Percentiles rank a stretch among this genome's conserved stretches.
Evolutionary conservation across 306 rosid genomes (phyloP).

Genomic region (Potentilla sterilis): DNA sequence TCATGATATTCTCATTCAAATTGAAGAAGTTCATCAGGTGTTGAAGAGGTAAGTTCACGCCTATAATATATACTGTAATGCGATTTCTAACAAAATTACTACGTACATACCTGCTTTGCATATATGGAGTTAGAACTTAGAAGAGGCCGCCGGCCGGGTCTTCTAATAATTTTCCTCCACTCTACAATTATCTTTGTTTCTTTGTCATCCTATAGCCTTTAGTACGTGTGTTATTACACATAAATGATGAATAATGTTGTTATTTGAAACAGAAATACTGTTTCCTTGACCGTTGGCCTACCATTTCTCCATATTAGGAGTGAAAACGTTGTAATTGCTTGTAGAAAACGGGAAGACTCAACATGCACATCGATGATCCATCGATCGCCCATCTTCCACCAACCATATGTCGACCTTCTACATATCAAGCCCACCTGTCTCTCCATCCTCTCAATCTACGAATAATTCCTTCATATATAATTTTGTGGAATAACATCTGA

Average conservation of each 20-base stretch:
- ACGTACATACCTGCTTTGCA: neutral
- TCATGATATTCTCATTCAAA: neutral
- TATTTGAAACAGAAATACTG: neutral
- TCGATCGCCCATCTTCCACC: constrained; percentile 8
- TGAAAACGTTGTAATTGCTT: constrained; percentile 40
- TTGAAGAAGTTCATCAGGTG: neutral
- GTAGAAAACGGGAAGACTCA: constrained; percentile 25
- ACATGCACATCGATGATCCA: constrained; percentile 1
- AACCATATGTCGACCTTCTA: neutral
- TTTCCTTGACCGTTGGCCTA: constrained; percentile 70
- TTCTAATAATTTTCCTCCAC: too few relatives aligned
- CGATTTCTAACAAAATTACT: neutral
- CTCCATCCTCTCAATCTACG: neutral
- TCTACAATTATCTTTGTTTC: too few relatives aligned
- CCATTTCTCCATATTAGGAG: constrained; percentile 31
- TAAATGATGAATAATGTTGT: neutral
- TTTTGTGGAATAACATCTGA: neutral
- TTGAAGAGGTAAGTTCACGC: neutral
- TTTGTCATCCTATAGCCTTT: too few relatives aligned
- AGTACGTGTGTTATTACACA: too few relatives aligned
- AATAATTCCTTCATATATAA: neutral
- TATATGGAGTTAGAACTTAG: too few relatives aligned
- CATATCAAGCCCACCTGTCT: neutral
- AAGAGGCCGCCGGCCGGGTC: too few relatives aligned
- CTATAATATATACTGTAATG: neutral